Percentiles rank a stretch among this genome's conserved stretches.
Evolutionary conservation across 306 rosid genomes (phyloP).

Genomic region (Oemleria cerasiformis): DNA sequence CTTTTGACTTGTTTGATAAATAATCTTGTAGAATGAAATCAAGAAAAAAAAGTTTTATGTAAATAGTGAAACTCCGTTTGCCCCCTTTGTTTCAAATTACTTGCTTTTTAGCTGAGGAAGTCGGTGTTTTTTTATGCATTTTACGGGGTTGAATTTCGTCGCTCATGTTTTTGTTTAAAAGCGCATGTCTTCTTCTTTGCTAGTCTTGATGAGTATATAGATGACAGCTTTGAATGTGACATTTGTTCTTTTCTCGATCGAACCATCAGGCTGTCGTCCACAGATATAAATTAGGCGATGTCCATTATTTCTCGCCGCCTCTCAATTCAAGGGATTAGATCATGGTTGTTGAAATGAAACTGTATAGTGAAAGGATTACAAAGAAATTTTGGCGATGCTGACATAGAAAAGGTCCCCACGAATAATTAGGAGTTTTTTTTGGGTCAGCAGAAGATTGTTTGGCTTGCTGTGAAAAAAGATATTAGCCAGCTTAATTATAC

Average conservation of each 20-base stretch:
- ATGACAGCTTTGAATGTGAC: background rate
- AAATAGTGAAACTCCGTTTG: conserved; percentile 31
- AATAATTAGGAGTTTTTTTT: conserved; percentile 11
- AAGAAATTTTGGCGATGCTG: conserved; percentile 3
- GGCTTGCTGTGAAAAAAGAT: background rate
- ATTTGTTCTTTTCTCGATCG: background rate
- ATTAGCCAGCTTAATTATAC: no score
- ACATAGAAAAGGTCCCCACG: conserved; percentile 31
- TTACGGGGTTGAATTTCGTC: no score
- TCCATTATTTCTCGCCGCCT: background rate
- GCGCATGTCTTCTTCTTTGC: no score
- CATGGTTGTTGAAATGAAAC: conserved; percentile 19
- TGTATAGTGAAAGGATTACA: conserved; percentile 7
- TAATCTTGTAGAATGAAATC: conserved; percentile 57
- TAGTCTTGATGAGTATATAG: background rate
- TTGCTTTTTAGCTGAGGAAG: background rate
- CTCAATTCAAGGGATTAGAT: background rate
- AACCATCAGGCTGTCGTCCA: conserved; percentile 16
- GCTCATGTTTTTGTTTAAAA: no score
- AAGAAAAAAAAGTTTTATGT: conserved; percentile 43
- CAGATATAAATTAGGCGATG: background rate
- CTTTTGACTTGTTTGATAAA: conserved; percentile 64
- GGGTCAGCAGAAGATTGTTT: background rate
- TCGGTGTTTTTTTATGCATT: background rate
- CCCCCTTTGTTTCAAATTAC: background rate